Conservation (phyloP, 2,329 filamentous ascomycete species). For the Ascochyta viciae-villosae region DNA sequence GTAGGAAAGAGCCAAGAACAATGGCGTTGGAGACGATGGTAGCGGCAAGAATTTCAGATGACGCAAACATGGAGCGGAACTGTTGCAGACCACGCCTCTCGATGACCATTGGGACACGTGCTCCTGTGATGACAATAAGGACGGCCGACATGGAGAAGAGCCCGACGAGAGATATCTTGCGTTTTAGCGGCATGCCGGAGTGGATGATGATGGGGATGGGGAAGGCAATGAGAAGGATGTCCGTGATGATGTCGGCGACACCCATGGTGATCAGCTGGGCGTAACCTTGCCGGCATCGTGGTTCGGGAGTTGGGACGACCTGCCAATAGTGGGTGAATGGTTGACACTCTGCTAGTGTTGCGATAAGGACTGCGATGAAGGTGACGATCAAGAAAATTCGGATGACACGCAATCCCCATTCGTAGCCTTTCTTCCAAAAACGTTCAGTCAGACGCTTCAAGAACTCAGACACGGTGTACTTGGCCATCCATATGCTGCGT, state of each 20-base stretch:
- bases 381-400: slow-evolving; percentile 79
- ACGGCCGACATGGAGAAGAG: slow-evolving; percentile 86
- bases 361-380: slow-evolving; percentile 80
- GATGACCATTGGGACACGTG: slow-evolving; percentile 82
- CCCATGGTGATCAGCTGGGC: slow-evolving; percentile 90
- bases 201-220: slow-evolving; percentile 86
- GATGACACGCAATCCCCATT: slow-evolving; percentile 73
- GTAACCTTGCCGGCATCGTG: slow-evolving; percentile 84
- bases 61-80: slow-evolving; percentile 86
- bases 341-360: slow-evolving; percentile 82
- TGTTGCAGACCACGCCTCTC: slow-evolving; percentile 75
- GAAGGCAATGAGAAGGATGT: slow-evolving; percentile 84
- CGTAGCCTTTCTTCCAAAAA: slow-evolving; percentile 81
- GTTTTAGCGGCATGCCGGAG: slow-evolving; percentile 76
- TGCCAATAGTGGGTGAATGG: slow-evolving; percentile 65
- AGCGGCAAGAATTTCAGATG: slow-evolving; percentile 87
- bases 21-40: slow-evolving; percentile 87
- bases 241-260: slow-evolving; percentile 85
- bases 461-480: slow-evolving; percentile 89
- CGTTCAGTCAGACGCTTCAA: slow-evolving; percentile 83
- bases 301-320: slow-evolving; percentile 76
- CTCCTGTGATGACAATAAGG: slow-evolving; percentile 80
- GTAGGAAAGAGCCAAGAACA: slow-evolving; percentile 89
- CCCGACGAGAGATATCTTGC: slow-evolving; percentile 78
- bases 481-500: slow-evolving; percentile 85